A percentile compares a stretch with the other conserved stretches of the same genome.
Evolutionary conservation across 2,329 filamentous ascomycete genomes (phyloP).

Genomic region (Pseudodiploospora longispora): DNA sequence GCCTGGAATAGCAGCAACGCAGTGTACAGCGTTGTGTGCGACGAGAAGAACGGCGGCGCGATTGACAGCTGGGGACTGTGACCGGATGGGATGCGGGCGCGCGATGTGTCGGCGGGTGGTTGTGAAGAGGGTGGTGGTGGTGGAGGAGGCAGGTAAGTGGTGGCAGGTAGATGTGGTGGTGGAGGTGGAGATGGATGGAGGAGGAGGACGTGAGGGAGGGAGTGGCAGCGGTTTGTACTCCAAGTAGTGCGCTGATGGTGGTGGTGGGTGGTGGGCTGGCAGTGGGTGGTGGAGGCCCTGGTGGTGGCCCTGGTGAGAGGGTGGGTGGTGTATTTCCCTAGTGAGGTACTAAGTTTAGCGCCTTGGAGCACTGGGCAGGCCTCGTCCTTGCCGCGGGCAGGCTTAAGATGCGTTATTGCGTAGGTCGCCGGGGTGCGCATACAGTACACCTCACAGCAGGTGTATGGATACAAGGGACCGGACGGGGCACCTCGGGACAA

Average conservation of each 20-base stretch:
- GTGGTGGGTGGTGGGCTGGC: no score
- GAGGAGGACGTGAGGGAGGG: slow-evolving; percentile 10
- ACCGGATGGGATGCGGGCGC: slow-evolving; percentile 12
- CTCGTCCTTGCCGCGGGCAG: no score
- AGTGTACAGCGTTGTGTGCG: slow-evolving; percentile 2
- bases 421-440: no score
- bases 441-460: no score
- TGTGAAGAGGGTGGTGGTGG: slow-evolving; percentile 12
- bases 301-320: background rate
- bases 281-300: slow-evolving; percentile 3
- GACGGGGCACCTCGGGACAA: no score
- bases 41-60: slow-evolving; percentile 2
- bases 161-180: slow-evolving; percentile 8
- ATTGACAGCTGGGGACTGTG: slow-evolving; percentile 10
- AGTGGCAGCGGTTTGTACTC: slow-evolving; percentile 9
- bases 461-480: no score
- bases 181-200: slow-evolving; percentile 12
- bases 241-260: background rate
- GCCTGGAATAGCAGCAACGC: slow-evolving; percentile 1
- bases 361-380: no score
- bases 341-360: no score
- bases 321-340: background rate
- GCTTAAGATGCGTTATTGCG: no score
- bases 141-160: background rate
- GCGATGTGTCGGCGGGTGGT: slow-evolving; percentile 10